Conservation (phyloP, 1,139 yeast genomes). For the Scheffersomyces insectosa region DNA sequence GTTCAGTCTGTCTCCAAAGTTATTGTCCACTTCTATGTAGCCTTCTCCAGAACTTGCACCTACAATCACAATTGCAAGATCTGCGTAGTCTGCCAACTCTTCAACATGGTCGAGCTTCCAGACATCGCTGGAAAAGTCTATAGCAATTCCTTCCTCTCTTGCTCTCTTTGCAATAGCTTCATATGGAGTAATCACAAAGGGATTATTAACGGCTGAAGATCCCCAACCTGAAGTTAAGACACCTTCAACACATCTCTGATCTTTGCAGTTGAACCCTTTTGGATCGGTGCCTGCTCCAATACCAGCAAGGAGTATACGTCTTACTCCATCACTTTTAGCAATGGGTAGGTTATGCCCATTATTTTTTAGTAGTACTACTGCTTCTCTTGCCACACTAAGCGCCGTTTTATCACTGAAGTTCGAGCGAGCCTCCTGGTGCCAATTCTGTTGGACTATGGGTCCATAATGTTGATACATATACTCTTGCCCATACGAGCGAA, state of each 20-base stretch:
- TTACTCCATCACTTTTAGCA: constrained; percentile 38
- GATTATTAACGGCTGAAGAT: constrained; percentile 53
- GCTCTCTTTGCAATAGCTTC: constrained; percentile 51
- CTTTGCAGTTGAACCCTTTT: constrained; percentile 51
- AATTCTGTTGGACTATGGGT: constrained; percentile 53
- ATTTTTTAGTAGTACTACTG: constrained; percentile 56
- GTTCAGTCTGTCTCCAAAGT: constrained; percentile 61
- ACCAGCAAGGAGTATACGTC: constrained; percentile 48
- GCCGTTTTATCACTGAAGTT: constrained; percentile 52
- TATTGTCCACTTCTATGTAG: constrained; percentile 55
- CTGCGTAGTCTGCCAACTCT: constrained; percentile 50
- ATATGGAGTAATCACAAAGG: constrained; percentile 55
- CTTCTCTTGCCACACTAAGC: constrained; percentile 56
- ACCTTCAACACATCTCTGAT: constrained; percentile 36
- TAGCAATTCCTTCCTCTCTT: constrained; percentile 41
- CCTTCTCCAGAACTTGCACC: constrained; percentile 61
- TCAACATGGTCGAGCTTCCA: constrained; percentile 47
- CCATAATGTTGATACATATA: constrained; percentile 55
- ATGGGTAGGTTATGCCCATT: constrained; percentile 53
- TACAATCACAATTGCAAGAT: constrained; percentile 54
- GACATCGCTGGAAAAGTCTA: constrained; percentile 43
- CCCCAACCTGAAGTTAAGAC: constrained; percentile 30
- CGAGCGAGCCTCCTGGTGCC: constrained; percentile 56
- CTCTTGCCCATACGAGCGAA: constrained; percentile 53
- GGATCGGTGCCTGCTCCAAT: constrained; percentile 50